Evolutionary conservation across 2,329 filamentous ascomycete genomes (phyloP).

Genomic region (Dothidotthia symphoricarpi): DNA sequence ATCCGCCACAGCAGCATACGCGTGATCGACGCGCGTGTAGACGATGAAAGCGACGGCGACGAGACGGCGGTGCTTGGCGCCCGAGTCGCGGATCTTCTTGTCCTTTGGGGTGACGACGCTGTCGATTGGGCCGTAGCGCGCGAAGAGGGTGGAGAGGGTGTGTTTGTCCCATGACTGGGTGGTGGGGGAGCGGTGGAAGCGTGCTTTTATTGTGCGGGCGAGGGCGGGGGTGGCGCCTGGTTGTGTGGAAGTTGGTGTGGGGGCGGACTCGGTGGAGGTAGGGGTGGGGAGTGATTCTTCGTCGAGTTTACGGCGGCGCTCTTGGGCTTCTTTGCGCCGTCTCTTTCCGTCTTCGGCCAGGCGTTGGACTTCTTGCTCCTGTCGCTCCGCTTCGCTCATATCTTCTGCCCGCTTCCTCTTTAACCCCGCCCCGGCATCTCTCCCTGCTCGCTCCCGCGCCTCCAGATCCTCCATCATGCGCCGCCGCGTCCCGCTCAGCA

Average conservation of each 20-base stretch:
- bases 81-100: conserved; percentile 52
- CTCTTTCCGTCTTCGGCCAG: conserved; percentile 52
- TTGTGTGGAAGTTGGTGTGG: conserved; percentile 12
- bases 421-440: conserved; percentile 31
- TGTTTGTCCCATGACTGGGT: conserved; percentile 49
- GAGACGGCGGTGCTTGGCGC: conserved; percentile 52
- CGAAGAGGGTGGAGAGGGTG: conserved; percentile 49
- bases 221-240: conserved; percentile 49
- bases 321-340: conserved; percentile 55
- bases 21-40: conserved; percentile 57
- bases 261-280: conserved; percentile 42
- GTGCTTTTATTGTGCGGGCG: conserved; percentile 58
- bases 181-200: conserved; percentile 52
- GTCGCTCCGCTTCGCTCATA: conserved; percentile 55
- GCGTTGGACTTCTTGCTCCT: conserved; percentile 52
- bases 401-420: conserved; percentile 49
- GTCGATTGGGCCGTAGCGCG: conserved; percentile 57
- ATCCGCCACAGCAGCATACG: conserved; percentile 57
- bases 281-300: conserved; percentile 36
- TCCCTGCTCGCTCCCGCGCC: conserved; percentile 61
- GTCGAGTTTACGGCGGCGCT: conserved; percentile 54
- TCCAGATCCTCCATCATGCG: conserved; percentile 83
- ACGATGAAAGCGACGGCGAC: conserved; percentile 56
- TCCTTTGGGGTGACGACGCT: conserved; percentile 56
- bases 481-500: conserved; percentile 69